phyloP scores from a whole-genome alignment of 768 basidiomycete genomes.

The Pisolithus albus region DNA sequence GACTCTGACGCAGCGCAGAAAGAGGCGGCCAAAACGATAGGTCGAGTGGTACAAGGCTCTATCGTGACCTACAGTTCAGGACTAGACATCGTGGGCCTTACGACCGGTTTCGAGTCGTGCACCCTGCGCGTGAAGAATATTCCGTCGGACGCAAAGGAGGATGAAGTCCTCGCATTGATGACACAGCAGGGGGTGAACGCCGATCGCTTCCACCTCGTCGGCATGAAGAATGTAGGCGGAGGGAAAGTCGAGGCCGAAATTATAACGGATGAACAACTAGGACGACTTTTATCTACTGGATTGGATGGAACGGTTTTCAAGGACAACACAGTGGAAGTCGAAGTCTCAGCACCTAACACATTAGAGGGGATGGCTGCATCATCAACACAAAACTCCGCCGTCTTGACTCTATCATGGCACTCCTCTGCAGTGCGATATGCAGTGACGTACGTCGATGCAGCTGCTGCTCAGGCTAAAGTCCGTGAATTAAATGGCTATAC shows the following conservation, averaged over 20 bases:
- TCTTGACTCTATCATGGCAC: not conserved
- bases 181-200: slow-evolving; percentile 35
- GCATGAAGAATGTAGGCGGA: slow-evolving; percentile 22
- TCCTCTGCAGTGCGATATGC: not conserved
- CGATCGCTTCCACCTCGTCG: slow-evolving; percentile 29
- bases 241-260: slow-evolving; percentile 36
- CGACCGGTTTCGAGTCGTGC: slow-evolving; percentile 49
- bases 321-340: slow-evolving; percentile 10
- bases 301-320: slow-evolving; percentile 47
- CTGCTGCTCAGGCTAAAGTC: not conserved
- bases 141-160: slow-evolving; percentile 31
- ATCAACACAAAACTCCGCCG: not conserved
- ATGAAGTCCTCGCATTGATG: slow-evolving; percentile 40
- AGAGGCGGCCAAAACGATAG: too few species aligned
- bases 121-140: slow-evolving; percentile 41
- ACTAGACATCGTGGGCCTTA: slow-evolving; percentile 34
- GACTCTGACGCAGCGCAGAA: too few species aligned
- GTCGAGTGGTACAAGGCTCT: slow-evolving; percentile 34
- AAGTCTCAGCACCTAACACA: not conserved
- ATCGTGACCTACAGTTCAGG: slow-evolving; percentile 48
- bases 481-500: not conserved
- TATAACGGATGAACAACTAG: slow-evolving; percentile 36
- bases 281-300: slow-evolving; percentile 33
- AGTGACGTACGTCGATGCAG: not conserved
- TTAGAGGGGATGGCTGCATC: not conserved